These are phyloP conservation scores for Debaryomyces subglobosus DNA, from an alignment of 1,139 yeast genomes.

Conservation along the genomic window DNA sequence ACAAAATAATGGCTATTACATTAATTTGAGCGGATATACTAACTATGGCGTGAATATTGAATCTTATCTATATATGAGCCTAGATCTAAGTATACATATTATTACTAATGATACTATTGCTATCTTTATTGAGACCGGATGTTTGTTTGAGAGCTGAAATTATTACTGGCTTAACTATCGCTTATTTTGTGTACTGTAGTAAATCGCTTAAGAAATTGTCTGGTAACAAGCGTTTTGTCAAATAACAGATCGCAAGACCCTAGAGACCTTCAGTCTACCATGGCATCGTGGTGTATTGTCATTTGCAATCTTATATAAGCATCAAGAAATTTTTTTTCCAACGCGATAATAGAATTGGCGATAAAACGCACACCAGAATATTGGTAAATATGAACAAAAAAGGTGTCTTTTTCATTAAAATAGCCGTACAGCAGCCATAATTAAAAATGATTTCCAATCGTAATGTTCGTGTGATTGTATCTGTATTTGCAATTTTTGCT, in stretches of 20 bases:
- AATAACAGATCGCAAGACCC: background rate
- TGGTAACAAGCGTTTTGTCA: background rate
- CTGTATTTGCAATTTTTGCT: constrained; percentile 37
- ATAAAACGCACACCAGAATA: background rate
- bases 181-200: too few species aligned
- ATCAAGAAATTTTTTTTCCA: background rate
- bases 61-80: background rate
- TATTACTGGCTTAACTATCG: background rate
- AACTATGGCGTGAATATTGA: background rate
- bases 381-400: background rate
- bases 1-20: background rate
- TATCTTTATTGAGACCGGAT: background rate
- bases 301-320: constrained; percentile 2
- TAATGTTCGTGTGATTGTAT: constrained; percentile 38
- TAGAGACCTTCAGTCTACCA: background rate
- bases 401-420: background rate
- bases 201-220: too few species aligned
- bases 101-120: background rate
- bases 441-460: constrained; percentile 36
- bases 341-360: background rate
- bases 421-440: background rate
- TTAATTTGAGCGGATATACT: background rate
- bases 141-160: background rate
- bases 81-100: background rate
- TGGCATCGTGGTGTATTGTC: background rate